Conservation (phyloP, 768 basidiomycete genomes). For the Mycena maculata region DNA sequence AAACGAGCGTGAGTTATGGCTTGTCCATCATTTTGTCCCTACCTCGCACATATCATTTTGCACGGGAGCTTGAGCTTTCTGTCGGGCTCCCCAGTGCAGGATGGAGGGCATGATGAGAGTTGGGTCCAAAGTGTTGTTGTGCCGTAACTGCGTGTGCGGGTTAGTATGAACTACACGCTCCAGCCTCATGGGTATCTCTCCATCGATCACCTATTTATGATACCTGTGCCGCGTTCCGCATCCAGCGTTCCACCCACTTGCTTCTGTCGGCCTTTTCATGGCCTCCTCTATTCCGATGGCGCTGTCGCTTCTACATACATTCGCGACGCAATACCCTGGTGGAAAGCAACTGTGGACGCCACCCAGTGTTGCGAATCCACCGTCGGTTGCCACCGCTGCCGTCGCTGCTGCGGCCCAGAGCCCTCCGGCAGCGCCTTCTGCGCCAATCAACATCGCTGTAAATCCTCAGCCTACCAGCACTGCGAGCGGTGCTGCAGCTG, state of each 20-base stretch:
- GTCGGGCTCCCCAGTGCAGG: constrained; percentile 54
- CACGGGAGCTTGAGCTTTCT: constrained; percentile 40
- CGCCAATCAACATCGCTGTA: constrained; percentile 45
- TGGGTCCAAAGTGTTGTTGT: constrained; percentile 37
- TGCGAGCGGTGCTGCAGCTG: constrained; percentile 36
- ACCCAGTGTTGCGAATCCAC: constrained; percentile 30
- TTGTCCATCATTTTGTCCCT: constrained; percentile 34
- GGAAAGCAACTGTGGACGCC: constrained; percentile 46
- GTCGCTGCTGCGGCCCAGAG: constrained; percentile 38
- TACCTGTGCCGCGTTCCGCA: constrained; percentile 34
- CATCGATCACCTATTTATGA: constrained; percentile 37
- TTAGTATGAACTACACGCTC: constrained; percentile 42
- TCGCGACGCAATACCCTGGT: constrained; percentile 51
- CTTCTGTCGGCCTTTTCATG: constrained; percentile 42
- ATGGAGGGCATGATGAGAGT: constrained; percentile 53
- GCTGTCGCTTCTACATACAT: constrained; percentile 54
- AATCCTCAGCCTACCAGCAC: constrained; percentile 42
- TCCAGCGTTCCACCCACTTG: constrained; percentile 20
- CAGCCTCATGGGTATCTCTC: constrained; percentile 49
- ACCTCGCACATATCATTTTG: constrained; percentile 62
- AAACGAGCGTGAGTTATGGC: constrained; percentile 17
- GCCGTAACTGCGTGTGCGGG: constrained; percentile 28
- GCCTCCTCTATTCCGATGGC: constrained; percentile 59
- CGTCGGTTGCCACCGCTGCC: no score
- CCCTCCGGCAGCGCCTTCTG: constrained; percentile 42